Conservation (phyloP, 106 monocot genomes). For the Dendrobium catenatum region DNA sequence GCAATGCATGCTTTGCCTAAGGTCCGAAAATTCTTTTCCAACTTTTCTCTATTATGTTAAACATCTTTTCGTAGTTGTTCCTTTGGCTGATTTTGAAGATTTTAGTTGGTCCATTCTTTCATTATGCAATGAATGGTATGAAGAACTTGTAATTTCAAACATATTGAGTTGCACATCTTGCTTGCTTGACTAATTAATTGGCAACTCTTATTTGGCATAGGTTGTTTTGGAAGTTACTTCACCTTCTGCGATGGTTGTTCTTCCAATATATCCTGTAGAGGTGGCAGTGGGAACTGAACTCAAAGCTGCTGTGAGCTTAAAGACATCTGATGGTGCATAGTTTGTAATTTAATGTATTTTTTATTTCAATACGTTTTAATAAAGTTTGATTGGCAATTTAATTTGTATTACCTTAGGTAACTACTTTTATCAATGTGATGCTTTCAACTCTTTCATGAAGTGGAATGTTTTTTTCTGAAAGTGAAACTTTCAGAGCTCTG, state of each 20-base stretch:
- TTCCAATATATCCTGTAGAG: conserved; percentile 75
- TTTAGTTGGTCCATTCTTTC: neutral
- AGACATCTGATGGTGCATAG: conserved; percentile 59
- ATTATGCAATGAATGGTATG: neutral
- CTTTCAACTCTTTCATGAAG: conserved; percentile 48
- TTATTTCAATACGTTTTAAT: conserved; percentile 3
- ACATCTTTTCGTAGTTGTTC: neutral
- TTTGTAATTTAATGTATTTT: conserved; percentile 8
- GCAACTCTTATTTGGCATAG: conserved; percentile 18
- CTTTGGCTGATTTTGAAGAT: neutral
- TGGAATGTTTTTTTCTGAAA: conserved; percentile 75
- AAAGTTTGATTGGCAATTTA: neutral
- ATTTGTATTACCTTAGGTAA: conserved; percentile 34
- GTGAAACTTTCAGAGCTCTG: conserved; percentile 47
- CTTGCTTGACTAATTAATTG: neutral
- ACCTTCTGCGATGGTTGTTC: conserved; percentile 60
- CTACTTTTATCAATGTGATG: conserved; percentile 62
- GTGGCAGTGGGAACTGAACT: conserved; percentile 57
- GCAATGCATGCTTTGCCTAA: too few species aligned
- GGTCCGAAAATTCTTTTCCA: neutral
- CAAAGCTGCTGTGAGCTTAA: conserved; percentile 60
- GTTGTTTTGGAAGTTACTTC: conserved; percentile 64
- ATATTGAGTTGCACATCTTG: neutral
- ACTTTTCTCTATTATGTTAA: too few species aligned
- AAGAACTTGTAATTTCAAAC: neutral